Conservation (phyloP, 495 filamentous ascomycete species). For the Cudoniella acicularis region DNA sequence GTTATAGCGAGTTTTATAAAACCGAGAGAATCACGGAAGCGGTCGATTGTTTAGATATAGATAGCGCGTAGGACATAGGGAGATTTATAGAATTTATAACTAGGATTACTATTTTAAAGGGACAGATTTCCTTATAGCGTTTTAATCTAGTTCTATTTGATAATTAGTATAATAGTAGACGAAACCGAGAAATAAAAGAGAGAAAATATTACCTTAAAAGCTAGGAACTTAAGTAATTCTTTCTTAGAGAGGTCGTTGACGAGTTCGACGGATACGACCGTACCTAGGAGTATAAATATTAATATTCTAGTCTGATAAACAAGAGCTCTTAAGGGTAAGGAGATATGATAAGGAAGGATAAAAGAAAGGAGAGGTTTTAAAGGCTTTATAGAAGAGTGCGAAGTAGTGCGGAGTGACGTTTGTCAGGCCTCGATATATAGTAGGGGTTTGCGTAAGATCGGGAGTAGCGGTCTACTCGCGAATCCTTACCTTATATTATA, state of each 20-base stretch:
- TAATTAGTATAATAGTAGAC: slow-evolving; percentile 1
- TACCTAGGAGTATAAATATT: slow-evolving; percentile 45
- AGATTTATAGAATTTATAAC: slow-evolving; percentile 66
- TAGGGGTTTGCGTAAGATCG: background rate
- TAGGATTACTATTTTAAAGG: slow-evolving; percentile 47
- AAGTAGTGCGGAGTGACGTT: background rate
- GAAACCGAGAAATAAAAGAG: background rate
- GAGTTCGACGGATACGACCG: slow-evolving; percentile 50
- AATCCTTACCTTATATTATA: background rate
- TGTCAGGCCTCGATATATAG: background rate
- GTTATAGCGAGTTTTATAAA: slow-evolving; percentile 74
- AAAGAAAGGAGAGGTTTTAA: background rate
- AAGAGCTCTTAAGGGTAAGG: background rate
- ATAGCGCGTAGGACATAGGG: slow-evolving; percentile 64
- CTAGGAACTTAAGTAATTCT: slow-evolving; percentile 64
- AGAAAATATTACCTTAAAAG: slow-evolving; percentile 50
- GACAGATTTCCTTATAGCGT: slow-evolving; percentile 63
- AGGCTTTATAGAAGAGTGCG: background rate
- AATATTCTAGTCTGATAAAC: slow-evolving; percentile 34
- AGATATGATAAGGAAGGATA: background rate
- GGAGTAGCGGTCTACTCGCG: background rate
- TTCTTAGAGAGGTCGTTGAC: slow-evolving; percentile 55
- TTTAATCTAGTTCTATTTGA: slow-evolving; percentile 56
- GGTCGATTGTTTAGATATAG: slow-evolving; percentile 70
- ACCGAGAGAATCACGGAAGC: slow-evolving; percentile 64